Percentiles rank a stretch among this genome's conserved stretches.
Conservation (phyloP, 116 monocot genomes). For the Posidonia oceanica region DNA sequence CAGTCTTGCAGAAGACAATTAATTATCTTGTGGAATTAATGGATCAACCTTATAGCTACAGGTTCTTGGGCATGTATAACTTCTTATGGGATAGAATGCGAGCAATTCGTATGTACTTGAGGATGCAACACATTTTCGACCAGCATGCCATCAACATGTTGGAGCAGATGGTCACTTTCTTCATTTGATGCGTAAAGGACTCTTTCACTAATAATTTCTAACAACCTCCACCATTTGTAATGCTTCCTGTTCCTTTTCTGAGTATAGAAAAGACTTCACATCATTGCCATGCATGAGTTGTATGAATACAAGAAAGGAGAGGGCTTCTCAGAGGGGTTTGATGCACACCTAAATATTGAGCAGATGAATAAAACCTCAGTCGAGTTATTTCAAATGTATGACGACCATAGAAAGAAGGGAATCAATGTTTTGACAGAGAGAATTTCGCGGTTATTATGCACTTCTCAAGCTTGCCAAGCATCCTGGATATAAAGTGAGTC, state of each 20-base stretch:
- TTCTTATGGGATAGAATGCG: constrained; percentile 99
- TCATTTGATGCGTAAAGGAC: neutral
- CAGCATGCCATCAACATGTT: constrained; percentile 77
- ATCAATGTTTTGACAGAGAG: constrained; percentile 58
- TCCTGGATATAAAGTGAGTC: constrained; percentile 89
- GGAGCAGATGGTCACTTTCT: constrained; percentile 75
- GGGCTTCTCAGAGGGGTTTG: constrained; percentile 96
- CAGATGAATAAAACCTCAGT: constrained; percentile 99
- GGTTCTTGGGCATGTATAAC: constrained; percentile 77
- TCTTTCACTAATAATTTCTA: neutral
- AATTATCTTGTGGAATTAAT: constrained; percentile 83
- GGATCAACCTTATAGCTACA: constrained; percentile 64
- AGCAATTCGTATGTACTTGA: constrained; percentile 91
- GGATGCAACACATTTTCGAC: constrained; percentile 98
- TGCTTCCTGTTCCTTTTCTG: constrained; percentile 9
- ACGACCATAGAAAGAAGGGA: constrained; percentile 82
- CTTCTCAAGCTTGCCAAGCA: constrained; percentile 96
- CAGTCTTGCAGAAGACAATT: constrained; percentile 76
- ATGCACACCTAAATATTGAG: constrained; percentile 98
- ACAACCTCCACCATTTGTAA: neutral
- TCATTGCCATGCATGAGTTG: constrained; percentile 96
- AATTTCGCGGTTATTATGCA: constrained; percentile 97
- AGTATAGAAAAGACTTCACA: constrained; percentile 86
- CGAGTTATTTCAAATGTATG: constrained; percentile 98
- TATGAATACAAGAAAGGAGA: constrained; percentile 93